These are phyloP conservation scores for Haematococcus lacustris DNA, from an alignment of 139 green algal species.

Conservation along the genomic window DNA sequence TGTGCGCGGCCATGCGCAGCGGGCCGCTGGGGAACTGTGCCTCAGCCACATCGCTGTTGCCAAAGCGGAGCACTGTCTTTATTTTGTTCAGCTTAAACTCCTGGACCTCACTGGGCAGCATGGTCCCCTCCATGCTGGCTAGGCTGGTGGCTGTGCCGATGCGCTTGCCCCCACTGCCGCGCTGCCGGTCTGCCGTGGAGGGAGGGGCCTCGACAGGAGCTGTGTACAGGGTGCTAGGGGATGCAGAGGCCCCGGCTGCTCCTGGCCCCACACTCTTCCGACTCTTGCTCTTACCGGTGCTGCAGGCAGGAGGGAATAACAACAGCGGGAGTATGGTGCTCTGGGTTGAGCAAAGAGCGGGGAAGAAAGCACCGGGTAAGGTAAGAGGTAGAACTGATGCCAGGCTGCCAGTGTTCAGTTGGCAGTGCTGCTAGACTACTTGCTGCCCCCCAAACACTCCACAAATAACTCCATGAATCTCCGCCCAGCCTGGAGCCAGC, in stretches of 20 bases:
- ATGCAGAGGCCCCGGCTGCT: not conserved
- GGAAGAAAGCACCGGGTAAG: not conserved
- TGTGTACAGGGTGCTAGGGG: not conserved
- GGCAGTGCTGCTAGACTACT: too few species aligned
- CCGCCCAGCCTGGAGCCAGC: too few species aligned
- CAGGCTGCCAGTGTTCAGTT: too few species aligned
- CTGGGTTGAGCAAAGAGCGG: not conserved
- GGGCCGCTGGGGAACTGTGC: conserved; percentile 16
- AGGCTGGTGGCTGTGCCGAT: not conserved
- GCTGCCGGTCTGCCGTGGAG: not conserved
- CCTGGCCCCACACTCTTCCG: too few species aligned
- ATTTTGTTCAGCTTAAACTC: conserved; percentile 10
- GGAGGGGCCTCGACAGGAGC: not conserved
- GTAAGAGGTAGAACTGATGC: not conserved
- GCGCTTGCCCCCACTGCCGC: not conserved
- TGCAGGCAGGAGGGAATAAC: not conserved
- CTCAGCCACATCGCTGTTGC: conserved; percentile 8
- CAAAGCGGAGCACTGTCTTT: conserved; percentile 17
- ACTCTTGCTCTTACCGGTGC: too few species aligned
- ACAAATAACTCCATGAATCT: too few species aligned
- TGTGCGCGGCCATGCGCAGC: not conserved
- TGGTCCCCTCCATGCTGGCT: not conserved
- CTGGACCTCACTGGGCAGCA: conserved; percentile 4
- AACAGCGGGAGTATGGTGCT: not conserved
- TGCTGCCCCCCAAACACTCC: too few species aligned